phyloP scores from a whole-genome alignment of 1,139 yeast species.

The Geotrichum reessii region DNA sequence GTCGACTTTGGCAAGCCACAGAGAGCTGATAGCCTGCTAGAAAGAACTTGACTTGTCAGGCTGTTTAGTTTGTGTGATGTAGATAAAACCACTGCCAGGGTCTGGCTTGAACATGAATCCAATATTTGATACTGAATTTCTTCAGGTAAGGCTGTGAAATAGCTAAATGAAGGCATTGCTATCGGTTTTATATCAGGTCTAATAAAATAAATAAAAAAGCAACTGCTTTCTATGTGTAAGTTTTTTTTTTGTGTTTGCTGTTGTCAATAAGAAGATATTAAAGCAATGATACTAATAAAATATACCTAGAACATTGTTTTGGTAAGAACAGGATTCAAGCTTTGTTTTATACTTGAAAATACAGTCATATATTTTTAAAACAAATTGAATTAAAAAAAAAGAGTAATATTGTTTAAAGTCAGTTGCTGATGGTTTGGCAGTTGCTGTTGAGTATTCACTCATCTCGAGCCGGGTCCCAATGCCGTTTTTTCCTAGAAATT shows the following conservation, averaged over 20 bases:
- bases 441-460: background rate
- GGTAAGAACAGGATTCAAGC: background rate
- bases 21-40: conserved; percentile 15
- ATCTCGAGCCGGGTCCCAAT: background rate
- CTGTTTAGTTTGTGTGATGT: conserved; percentile 16
- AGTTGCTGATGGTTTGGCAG: background rate
- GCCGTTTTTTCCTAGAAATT: background rate
- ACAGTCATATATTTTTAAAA: background rate
- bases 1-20: conserved; percentile 16
- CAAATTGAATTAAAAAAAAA: too few species aligned
- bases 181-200: background rate
- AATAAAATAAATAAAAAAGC: background rate
- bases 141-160: background rate
- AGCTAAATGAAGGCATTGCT: background rate
- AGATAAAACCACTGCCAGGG: background rate
- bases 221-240: background rate
- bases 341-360: background rate
- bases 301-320: too few species aligned
- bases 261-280: background rate
- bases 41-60: conserved; percentile 21
- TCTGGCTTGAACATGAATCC: background rate
- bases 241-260: background rate
- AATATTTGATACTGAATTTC: background rate
- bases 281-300: background rate
- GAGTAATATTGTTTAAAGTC: too few species aligned